phyloP scores from a whole-genome alignment of 805 yeast genomes.

The Geotrichum ghanense region DNA sequence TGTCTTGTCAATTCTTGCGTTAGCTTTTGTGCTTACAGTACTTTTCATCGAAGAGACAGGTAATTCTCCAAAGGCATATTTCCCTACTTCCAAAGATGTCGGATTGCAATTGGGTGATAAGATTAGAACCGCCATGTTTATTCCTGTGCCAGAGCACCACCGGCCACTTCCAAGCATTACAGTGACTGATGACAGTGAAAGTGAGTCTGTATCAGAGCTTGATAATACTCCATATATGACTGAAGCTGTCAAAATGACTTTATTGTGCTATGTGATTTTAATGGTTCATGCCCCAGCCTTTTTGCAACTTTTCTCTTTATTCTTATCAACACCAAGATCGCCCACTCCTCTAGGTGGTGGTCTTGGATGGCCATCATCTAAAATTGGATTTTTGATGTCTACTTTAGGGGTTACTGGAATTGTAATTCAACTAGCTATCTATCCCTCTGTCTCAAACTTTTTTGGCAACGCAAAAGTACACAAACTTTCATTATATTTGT shows the following conservation, averaged over 20 bases:
- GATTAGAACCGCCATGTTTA: constrained; percentile 6
- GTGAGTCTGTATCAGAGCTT: neutral
- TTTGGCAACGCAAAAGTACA: constrained; percentile 35
- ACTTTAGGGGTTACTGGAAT: constrained; percentile 44
- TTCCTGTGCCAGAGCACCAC: neutral
- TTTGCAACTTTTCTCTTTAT: constrained; percentile 44
- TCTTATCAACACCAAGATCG: constrained; percentile 30
- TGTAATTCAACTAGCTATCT: constrained; percentile 35
- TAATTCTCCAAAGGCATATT: constrained; percentile 7
- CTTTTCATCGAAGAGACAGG: constrained; percentile 18
- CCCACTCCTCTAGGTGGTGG: constrained; percentile 32
- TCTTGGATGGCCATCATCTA: constrained; percentile 35
- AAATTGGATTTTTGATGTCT: constrained; percentile 40
- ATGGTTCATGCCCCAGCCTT: constrained; percentile 39
- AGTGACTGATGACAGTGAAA: neutral
- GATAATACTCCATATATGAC: constrained; percentile 4
- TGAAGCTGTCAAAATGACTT: constrained; percentile 13
- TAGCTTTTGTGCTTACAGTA: constrained; percentile 12
- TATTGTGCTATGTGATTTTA: constrained; percentile 18
- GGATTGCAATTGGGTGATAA: constrained; percentile 13
- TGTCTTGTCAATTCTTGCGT: constrained; percentile 29
- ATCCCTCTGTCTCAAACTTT: constrained; percentile 39
- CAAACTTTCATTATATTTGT: constrained; percentile 30
- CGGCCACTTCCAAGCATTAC: neutral
- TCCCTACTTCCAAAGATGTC: constrained; percentile 11